A percentile compares a stretch with the other conserved stretches of the same genome.
phyloP scores from a whole-genome alignment of 2,329 filamentous ascomycete genomes.

The Colletotrichum kahawae region DNA sequence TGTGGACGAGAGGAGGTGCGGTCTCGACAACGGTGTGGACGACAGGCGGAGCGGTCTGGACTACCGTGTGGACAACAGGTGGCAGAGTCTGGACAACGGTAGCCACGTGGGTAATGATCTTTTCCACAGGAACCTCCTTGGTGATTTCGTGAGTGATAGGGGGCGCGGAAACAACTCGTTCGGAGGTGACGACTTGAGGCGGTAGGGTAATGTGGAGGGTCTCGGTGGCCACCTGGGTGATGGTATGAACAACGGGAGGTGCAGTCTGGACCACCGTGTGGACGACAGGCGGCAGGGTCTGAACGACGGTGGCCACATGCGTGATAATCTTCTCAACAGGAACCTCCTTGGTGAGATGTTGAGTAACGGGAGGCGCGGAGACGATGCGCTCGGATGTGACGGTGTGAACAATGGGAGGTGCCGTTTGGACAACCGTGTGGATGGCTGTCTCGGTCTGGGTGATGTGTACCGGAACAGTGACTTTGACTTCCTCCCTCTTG shows the following conservation, averaged over 20 bases:
- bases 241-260: neutral
- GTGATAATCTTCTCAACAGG: neutral
- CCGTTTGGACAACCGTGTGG: neutral
- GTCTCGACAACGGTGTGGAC: neutral
- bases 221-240: neutral
- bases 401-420: neutral
- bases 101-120: neutral
- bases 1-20: neutral
- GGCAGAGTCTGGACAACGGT: neutral
- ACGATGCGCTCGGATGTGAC: neutral
- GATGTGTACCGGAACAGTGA: neutral
- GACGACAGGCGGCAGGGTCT: neutral
- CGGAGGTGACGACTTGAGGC: neutral
- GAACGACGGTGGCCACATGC: neutral
- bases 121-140: neutral
- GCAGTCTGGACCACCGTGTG: neutral
- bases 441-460: neutral
- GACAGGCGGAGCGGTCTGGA: neutral
- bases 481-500: too few relatives aligned
- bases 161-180: neutral
- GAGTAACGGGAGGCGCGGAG: neutral
- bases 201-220: constrained; percentile 8
- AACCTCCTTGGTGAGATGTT: neutral
- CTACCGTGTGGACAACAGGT: neutral
- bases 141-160: neutral